Evolutionary conservation across 305 asterid species (phyloP).

Genomic region (Fraxinus latifolia): DNA sequence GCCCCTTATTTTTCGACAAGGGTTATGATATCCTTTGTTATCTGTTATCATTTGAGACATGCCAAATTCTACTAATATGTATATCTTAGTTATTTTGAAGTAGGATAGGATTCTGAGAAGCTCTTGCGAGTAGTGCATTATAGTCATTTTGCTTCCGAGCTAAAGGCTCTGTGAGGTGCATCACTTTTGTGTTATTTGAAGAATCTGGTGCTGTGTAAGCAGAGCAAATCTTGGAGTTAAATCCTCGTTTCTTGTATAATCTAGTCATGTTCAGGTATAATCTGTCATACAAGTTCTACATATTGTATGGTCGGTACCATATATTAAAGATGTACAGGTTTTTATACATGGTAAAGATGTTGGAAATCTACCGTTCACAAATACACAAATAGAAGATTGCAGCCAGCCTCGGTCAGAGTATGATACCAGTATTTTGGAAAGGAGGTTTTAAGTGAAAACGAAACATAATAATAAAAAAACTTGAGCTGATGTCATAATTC

Average conservation of each 20-base stretch:
- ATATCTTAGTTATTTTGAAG: conserved; percentile 11
- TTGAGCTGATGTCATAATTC: not conserved
- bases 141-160: conserved; percentile 31
- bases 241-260: not conserved
- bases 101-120: conserved; percentile 3
- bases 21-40: conserved; percentile 26
- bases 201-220: not conserved
- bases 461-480: not conserved
- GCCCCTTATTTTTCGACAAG: conserved; percentile 37
- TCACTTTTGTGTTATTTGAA: conserved; percentile 10
- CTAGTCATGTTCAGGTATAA: not conserved
- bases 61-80: conserved; percentile 5
- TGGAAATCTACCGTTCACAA: not conserved
- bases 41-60: not conserved
- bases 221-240: not conserved
- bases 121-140: not conserved
- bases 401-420: not conserved
- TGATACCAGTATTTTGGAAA: not conserved
- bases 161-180: conserved; percentile 41
- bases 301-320: not conserved
- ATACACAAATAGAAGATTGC: not conserved
- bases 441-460: not conserved
- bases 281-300: not conserved
- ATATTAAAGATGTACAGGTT: not conserved
- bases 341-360: not conserved